Conservation (phyloP, 352 stramenopile genomes). For the Thalassiosira livingstoniorum region DNA sequence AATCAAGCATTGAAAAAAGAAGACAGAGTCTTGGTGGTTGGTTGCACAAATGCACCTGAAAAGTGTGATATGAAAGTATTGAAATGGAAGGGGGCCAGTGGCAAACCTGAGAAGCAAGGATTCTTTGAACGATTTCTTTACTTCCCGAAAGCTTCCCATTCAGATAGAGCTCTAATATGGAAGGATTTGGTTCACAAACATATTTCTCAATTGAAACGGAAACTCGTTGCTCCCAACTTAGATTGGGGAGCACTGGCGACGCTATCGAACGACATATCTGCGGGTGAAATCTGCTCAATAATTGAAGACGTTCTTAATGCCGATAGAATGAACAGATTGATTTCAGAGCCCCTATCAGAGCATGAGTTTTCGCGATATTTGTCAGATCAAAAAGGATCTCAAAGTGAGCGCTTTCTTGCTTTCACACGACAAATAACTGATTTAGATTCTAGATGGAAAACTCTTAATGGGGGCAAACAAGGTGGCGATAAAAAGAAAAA, state of each 20-base stretch:
- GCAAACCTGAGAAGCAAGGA: constrained; percentile 75
- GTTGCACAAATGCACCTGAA: constrained; percentile 88
- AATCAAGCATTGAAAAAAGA: constrained; percentile 88
- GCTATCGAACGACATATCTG: constrained; percentile 35
- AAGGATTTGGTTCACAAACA: constrained; percentile 84
- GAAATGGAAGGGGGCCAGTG: constrained; percentile 72
- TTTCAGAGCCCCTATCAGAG: constrained; percentile 19
- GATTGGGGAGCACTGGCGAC: constrained; percentile 30
- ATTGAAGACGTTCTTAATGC: constrained; percentile 21
- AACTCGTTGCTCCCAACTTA: neutral
- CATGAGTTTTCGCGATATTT: constrained; percentile 37
- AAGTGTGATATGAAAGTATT: constrained; percentile 87
- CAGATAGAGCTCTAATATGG: constrained; percentile 91
- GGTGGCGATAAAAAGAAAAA: constrained; percentile 5
- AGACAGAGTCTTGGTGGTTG: constrained; percentile 92
- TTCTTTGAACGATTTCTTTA: constrained; percentile 95
- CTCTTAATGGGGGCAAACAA: neutral
- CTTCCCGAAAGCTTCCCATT: constrained; percentile 92
- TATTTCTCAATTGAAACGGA: constrained; percentile 44
- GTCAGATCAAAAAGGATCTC: neutral
- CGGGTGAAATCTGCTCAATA: constrained; percentile 33
- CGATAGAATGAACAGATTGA: constrained; percentile 27
- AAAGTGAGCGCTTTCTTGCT: constrained; percentile 28
- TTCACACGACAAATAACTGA: constrained; percentile 42
- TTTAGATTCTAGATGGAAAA: constrained; percentile 35